Percentiles rank a stretch among this genome's conserved stretches.
Conservation (phyloP, 1,284 basidiomycete genomes). For the Trametes pubescens region DNA sequence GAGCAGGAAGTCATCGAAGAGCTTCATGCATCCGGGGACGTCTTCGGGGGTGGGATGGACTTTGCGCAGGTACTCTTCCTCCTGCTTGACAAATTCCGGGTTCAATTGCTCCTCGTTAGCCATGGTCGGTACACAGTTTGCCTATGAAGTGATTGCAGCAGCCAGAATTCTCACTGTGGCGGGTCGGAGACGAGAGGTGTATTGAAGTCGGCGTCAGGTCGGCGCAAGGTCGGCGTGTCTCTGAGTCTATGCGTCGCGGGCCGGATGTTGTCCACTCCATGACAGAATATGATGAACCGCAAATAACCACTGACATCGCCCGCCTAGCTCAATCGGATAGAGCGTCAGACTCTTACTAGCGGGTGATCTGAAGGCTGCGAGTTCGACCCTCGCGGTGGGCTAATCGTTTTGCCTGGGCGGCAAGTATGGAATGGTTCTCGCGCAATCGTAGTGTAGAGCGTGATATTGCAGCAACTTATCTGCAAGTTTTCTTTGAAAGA, state of each 20-base stretch:
- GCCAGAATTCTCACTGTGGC: neutral
- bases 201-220: too few species aligned
- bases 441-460: neutral
- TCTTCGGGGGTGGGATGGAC: slow-evolving; percentile 81
- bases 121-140: slow-evolving; percentile 1
- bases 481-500: too few species aligned
- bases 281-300: too few species aligned
- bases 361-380: slow-evolving; percentile 82
- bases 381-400: slow-evolving; percentile 93
- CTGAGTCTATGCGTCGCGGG: too few species aligned
- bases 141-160: neutral
- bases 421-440: neutral
- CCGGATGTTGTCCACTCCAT: too few species aligned
- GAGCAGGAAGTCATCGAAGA: slow-evolving; percentile 82
- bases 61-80: slow-evolving; percentile 66
- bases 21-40: slow-evolving; percentile 79
- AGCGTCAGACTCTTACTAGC: slow-evolving; percentile 74
- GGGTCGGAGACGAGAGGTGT: neutral
- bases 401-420: slow-evolving; percentile 44
- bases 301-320: too few species aligned
- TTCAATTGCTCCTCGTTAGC: slow-evolving; percentile 10
- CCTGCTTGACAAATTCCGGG: slow-evolving; percentile 57
- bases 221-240: too few species aligned
- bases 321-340: slow-evolving; percentile 89
- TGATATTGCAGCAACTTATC: too few species aligned